Conservation (phyloP, 208 protist species). For the Sergeia podlipaevii region DNA sequence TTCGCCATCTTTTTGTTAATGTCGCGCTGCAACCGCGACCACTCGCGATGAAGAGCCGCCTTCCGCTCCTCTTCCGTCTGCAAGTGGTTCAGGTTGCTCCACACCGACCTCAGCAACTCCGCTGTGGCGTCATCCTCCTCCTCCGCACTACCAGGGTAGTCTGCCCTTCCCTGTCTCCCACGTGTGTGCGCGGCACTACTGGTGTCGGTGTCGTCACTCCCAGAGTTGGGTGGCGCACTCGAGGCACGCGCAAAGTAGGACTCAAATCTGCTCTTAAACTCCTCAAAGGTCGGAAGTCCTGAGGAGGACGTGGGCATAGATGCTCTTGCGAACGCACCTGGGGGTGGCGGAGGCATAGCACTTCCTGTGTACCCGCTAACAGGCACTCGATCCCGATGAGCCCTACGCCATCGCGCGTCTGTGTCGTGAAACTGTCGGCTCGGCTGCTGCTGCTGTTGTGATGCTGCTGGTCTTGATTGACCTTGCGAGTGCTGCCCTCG, state of each 20-base stretch:
- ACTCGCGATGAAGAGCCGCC: slow-evolving; percentile 3
- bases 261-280: slow-evolving; percentile 1
- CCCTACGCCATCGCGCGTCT: slow-evolving; percentile 46
- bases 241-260: slow-evolving; percentile 2
- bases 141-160: not conserved
- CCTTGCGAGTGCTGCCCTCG: not conserved
- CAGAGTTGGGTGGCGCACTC: not conserved
- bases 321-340: too few relatives aligned
- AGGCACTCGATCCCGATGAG: slow-evolving; percentile 58
- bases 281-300: not conserved
- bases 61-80: slow-evolving; percentile 7
- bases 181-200: not conserved
- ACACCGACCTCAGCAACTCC: slow-evolving; percentile 6
- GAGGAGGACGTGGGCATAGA: not conserved
- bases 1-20: slow-evolving; percentile 4
- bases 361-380: slow-evolving; percentile 53
- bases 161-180: too few relatives aligned
- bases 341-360: not conserved
- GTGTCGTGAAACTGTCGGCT: slow-evolving; percentile 13
- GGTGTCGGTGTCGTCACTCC: not conserved
- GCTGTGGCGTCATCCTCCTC: not conserved
- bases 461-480: not conserved
- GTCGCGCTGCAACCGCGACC: slow-evolving; percentile 4
- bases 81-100: slow-evolving; percentile 7
- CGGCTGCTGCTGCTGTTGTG: not conserved